Percentiles rank a stretch among this genome's conserved stretches.
Conservation (phyloP, 2,329 filamentous ascomycete species). For the Fusarium sp. region DNA sequence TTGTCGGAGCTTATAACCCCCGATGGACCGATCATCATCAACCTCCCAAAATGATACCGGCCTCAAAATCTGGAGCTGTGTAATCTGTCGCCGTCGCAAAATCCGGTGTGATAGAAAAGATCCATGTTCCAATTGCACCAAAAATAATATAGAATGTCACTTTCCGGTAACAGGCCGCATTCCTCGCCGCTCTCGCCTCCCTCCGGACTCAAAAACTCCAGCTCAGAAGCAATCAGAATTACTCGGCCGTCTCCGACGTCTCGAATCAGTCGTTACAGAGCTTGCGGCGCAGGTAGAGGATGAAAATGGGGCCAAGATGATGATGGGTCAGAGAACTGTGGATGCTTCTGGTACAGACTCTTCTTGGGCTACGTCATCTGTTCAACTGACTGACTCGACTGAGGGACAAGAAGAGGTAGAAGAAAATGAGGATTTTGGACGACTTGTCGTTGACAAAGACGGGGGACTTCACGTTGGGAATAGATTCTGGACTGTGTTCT, state of each 20-base stretch:
- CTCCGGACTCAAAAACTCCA: constrained; percentile 30
- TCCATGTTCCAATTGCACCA: constrained; percentile 46
- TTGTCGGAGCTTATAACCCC: constrained; percentile 28
- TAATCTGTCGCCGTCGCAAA: constrained; percentile 49
- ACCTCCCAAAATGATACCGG: constrained; percentile 10
- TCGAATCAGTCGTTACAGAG: constrained; percentile 49
- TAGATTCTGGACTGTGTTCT: constrained; percentile 50
- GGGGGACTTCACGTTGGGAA: constrained; percentile 46
- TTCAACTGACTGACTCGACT: constrained; percentile 8
- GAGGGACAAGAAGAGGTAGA: constrained; percentile 47
- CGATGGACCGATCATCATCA: constrained; percentile 31
- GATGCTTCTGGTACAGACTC: constrained; percentile 20
- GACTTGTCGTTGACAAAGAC: constrained; percentile 43
- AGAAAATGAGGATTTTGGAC: constrained; percentile 47
- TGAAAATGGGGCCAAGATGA: constrained; percentile 21
- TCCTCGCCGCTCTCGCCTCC: constrained; percentile 41
- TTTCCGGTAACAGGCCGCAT: constrained; percentile 49
- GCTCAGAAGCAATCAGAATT: constrained; percentile 48
- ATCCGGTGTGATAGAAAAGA: constrained; percentile 47
- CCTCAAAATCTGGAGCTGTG: constrained; percentile 50
- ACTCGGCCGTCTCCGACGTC: constrained; percentile 43
- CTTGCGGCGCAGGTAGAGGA: constrained; percentile 48
- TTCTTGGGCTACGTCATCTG: constrained; percentile 2
- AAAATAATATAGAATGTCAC: constrained; percentile 45
- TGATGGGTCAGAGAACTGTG: constrained; percentile 14